Evolutionary conservation across 192 early-diverging fungal species (phyloP).

Genomic region (Podila epigama): DNA sequence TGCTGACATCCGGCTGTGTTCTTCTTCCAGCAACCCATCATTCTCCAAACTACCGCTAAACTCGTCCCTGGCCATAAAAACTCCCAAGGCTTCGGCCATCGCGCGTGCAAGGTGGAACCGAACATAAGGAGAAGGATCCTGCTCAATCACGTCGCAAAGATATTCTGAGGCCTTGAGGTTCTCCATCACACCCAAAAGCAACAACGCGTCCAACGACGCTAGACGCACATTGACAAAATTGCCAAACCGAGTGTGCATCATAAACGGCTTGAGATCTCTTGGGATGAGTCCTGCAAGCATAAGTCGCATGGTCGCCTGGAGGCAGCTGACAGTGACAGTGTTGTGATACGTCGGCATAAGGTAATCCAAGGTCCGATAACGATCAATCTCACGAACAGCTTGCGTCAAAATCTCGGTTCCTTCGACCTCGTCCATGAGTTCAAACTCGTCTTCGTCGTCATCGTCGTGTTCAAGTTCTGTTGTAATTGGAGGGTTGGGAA

Average conservation of each 20-base stretch:
- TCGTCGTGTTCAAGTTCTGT: conserved; percentile 43
- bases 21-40: conserved; percentile 57
- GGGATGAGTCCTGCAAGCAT: conserved; percentile 72
- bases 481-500: conserved; percentile 44
- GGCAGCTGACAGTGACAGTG: conserved; percentile 78
- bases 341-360: conserved; percentile 90
- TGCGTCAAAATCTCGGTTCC: conserved; percentile 60
- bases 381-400: conserved; percentile 76
- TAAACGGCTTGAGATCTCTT: conserved; percentile 71
- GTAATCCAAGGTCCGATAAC: conserved; percentile 79
- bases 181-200: conserved; percentile 74
- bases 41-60: conserved; percentile 8
- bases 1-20: conserved; percentile 52
- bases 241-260: conserved; percentile 75
- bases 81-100: conserved; percentile 54
- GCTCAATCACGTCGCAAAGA: conserved; percentile 63
- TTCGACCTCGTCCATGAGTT: conserved; percentile 49
- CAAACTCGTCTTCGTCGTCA: conserved; percentile 36
- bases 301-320: conserved; percentile 77
- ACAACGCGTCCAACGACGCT: conserved; percentile 75
- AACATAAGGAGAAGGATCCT: conserved; percentile 70
- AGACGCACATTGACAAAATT: conserved; percentile 78
- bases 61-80: conserved; percentile 48
- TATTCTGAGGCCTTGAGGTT: conserved; percentile 57
- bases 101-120: conserved; percentile 62